Evolutionary conservation across 2,329 filamentous ascomycete species (phyloP), one percentile per base, ranked within the genome.

Genomic region (Tricladium varicosporioides): DNA sequence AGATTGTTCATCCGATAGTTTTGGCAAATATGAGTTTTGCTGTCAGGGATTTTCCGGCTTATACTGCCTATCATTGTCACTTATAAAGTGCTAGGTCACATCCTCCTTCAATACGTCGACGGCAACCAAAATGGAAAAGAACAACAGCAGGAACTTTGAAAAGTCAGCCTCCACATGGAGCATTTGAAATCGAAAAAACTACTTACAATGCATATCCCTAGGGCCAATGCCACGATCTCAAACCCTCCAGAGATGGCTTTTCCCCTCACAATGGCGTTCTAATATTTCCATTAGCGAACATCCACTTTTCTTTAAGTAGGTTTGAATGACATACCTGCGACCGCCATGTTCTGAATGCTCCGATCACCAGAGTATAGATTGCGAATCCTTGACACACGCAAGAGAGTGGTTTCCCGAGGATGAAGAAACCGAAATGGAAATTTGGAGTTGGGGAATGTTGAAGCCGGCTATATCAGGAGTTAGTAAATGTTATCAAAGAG

Each of bases 351-450:
- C 85, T 76, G 60, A 77, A 75, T 1, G 78, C 76, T 1, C 84
- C 85, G n/a, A 87, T 63, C 0, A 79, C 31, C 0, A 79, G 69
- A 16, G 61, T 65, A 49, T 68, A 69, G 1, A 78, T 72, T 3
- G 77, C 74, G 32, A 72, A 71, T 1, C 60, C 63, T 50, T 75
- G 76, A 53, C 76, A 77, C 5, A 73, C 67, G 10, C 68, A 71
- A 2, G 76, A 70, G 4, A 91, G 71, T 0, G 87, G 85, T 54
- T 81, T 80, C 2, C 85, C 86, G 2, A 88, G 73, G 10, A 78
- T 71, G 58, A 77, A 82, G 67, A 84, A 90, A 1, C 83, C 83
- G 57, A 88, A 80, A 3, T 63, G 60, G 5, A 62, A 55, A 10
- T 73, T 71, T 9, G 67, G 67, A 1, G 18, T 54, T n/a, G 63